These are phyloP conservation scores for Ilyonectria mors-panacis DNA, from an alignment of 2,329 filamentous ascomycete species.

Conservation along the genomic window DNA sequence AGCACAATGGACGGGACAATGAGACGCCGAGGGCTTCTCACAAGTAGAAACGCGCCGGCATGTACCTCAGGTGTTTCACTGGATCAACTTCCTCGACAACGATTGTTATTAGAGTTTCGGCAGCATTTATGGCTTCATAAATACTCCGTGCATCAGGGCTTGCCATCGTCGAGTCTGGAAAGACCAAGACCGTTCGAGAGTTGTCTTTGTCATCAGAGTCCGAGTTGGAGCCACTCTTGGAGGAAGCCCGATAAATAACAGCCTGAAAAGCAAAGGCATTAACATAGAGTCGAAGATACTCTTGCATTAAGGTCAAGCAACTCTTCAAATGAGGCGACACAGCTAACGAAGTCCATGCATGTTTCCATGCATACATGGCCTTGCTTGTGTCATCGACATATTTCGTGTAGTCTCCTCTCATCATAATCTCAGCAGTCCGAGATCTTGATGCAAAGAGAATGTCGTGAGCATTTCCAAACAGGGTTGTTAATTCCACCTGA, in stretches of 20 bases:
- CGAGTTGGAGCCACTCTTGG: not conserved
- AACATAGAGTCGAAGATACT: slow-evolving; percentile 29
- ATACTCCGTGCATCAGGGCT: slow-evolving; percentile 25
- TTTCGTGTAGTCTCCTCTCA: slow-evolving; percentile 33
- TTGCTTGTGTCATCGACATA: slow-evolving; percentile 32
- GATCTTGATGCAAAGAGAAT: slow-evolving; percentile 30
- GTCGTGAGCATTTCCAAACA: slow-evolving; percentile 33
- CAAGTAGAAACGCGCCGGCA: slow-evolving; percentile 32
- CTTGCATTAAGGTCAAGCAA: slow-evolving; percentile 28
- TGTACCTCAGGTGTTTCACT: slow-evolving; percentile 29
- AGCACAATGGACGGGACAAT: not conserved
- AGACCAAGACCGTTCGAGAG: slow-evolving; percentile 8
- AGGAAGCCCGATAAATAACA: slow-evolving; percentile 26
- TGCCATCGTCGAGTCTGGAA: slow-evolving; percentile 33
- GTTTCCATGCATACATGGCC: slow-evolving; percentile 29
- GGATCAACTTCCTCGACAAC: slow-evolving; percentile 29
- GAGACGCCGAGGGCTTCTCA: not conserved
- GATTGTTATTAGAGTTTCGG: slow-evolving; percentile 26
- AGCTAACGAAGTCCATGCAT: slow-evolving; percentile 19
- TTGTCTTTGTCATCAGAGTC: slow-evolving; percentile 11
- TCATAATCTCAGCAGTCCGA: slow-evolving; percentile 32
- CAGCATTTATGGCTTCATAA: slow-evolving; percentile 30
- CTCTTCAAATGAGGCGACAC: slow-evolving; percentile 28
- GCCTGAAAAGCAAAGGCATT: slow-evolving; percentile 34
- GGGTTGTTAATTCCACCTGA: slow-evolving; percentile 25